Evolutionary conservation across 1,284 basidiomycete species (phyloP).

Genomic region (Microstroma glucosiphilum): DNA sequence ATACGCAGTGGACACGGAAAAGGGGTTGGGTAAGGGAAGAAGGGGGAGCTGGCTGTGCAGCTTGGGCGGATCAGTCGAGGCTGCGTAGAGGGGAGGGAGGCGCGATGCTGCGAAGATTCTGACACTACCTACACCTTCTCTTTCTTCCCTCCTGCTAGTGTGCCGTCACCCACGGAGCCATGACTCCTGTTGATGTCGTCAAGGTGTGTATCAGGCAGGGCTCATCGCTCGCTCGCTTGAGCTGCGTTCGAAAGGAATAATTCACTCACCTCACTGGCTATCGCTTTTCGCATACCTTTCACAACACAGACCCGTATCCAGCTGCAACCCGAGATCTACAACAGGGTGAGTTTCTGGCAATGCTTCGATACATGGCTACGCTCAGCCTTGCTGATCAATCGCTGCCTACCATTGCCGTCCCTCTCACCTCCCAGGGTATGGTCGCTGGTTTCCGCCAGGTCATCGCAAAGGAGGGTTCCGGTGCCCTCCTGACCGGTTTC

Average conservation of each 20-base stretch:
- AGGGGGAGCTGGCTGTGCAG: no score
- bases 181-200: slow-evolving; percentile 47
- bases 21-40: no score
- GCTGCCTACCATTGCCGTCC: neutral
- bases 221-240: neutral
- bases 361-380: neutral
- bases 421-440: slow-evolving; percentile 31
- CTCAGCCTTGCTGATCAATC: neutral
- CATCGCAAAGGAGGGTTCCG: slow-evolving; percentile 44
- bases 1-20: no score
- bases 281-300: neutral
- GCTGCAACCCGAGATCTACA: slow-evolving; percentile 62
- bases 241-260: neutral
- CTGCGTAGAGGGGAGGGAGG: neutral
- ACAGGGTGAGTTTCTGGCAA: slow-evolving; percentile 52
- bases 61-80: no score
- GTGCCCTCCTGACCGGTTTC: slow-evolving; percentile 48
- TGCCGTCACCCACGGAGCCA: slow-evolving; percentile 76
- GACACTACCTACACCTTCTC: slow-evolving; percentile 2
- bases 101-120: neutral
- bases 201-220: neutral
- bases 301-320: slow-evolving; percentile 83
- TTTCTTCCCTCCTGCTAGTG: slow-evolving; percentile 45
- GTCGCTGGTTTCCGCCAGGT: slow-evolving; percentile 49
- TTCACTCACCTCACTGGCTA: neutral